Conservation (phyloP, 768 basidiomycete genomes). For the Goffeauzyma gilvescens region DNA sequence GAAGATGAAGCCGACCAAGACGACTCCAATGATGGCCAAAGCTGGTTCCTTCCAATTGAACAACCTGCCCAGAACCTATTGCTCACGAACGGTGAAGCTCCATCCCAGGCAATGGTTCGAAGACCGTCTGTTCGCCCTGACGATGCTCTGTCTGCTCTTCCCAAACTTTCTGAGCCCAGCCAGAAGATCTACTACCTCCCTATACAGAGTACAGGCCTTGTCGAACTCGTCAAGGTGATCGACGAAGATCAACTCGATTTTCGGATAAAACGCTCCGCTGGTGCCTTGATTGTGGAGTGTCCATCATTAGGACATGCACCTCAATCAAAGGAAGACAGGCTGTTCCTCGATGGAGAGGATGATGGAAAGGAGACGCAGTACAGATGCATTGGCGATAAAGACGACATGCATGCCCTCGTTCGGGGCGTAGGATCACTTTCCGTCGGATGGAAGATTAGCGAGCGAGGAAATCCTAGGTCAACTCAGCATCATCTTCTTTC, state of each 20-base stretch:
- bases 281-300: slow-evolving; percentile 57
- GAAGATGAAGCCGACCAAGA: slow-evolving; percentile 18
- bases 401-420: slow-evolving; percentile 19
- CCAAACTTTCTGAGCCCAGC: slow-evolving; percentile 44
- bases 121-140: slow-evolving; percentile 22
- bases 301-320: no score
- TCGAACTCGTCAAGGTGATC: slow-evolving; percentile 54
- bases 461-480: slow-evolving; percentile 8
- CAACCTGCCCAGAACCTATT: slow-evolving; percentile 14
- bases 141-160: slow-evolving; percentile 33
- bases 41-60: slow-evolving; percentile 8
- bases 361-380: not conserved
- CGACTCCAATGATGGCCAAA: slow-evolving; percentile 13
- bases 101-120: slow-evolving; percentile 13
- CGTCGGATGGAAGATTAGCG: slow-evolving; percentile 18
- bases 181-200: slow-evolving; percentile 57
- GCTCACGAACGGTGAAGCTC: not conserved
- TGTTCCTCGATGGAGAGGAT: not conserved
- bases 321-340: no score
- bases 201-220: slow-evolving; percentile 49
- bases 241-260: slow-evolving; percentile 56
- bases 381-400: slow-evolving; percentile 25
- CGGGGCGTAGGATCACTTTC: slow-evolving; percentile 23
- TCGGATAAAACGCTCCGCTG: slow-evolving; percentile 43
- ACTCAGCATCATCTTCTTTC: no score